phyloP scores from a whole-genome alignment of 2,329 filamentous ascomycete species.

The Venturia nashicola region DNA sequence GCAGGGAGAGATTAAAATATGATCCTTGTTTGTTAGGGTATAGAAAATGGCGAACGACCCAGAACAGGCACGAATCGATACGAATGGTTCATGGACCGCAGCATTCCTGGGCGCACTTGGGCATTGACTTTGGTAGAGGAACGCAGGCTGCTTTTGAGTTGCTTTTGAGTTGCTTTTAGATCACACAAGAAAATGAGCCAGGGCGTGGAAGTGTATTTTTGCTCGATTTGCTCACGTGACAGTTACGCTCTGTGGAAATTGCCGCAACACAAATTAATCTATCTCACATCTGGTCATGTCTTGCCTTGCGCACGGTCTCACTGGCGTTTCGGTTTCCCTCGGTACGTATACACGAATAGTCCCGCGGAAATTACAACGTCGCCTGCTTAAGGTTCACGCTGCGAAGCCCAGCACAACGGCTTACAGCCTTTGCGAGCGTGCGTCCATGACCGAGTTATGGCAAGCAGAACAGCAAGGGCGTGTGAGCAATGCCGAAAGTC shows the following conservation, averaged over 20 bases:
- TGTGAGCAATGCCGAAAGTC: background rate
- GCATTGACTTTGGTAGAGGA: background rate
- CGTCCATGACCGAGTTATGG: background rate
- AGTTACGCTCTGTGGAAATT: too few relatives aligned
- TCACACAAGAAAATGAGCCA: background rate
- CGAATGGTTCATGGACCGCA: background rate
- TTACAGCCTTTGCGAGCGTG: background rate
- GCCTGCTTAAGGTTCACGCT: background rate
- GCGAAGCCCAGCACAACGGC: background rate
- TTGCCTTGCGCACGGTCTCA: background rate
- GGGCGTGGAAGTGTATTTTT: background rate
- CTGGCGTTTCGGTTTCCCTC: background rate
- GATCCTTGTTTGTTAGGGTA: background rate
- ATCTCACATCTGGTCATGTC: background rate
- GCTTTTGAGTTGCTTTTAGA: background rate
- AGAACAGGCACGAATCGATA: background rate
- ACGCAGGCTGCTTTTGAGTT: background rate
- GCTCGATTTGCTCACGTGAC: background rate
- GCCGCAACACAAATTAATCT: too few relatives aligned
- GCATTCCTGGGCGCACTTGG: background rate
- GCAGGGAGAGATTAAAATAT: background rate
- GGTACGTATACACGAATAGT: background rate
- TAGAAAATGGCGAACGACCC: background rate
- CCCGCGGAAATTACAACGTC: background rate
- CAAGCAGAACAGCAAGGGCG: background rate